phyloP scores from a whole-genome alignment of 164 flowering plant species.

The Buxus sempervirens region DNA sequence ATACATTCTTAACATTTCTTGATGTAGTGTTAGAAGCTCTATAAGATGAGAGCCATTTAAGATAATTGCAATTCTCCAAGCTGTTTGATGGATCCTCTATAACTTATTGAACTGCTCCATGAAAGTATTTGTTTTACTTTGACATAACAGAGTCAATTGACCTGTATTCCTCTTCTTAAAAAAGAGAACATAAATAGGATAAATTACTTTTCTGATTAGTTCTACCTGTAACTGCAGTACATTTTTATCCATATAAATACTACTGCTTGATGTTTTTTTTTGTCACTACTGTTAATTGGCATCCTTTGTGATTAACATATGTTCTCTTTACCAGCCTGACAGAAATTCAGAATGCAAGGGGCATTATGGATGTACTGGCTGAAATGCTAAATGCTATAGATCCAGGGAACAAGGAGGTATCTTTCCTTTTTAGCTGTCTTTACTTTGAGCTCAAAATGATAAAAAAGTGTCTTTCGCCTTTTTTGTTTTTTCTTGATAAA shows the following conservation, averaged over 20 bases:
- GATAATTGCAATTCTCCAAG: background rate
- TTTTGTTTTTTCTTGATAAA: no score
- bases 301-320: background rate
- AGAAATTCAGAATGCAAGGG: constrained; percentile 96
- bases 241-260: background rate
- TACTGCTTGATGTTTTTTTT: background rate
- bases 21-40: no score
- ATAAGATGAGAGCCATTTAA: background rate
- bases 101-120: background rate
- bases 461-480: no score
- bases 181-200: background rate
- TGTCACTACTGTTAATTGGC: background rate
- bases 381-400: constrained; percentile 96
- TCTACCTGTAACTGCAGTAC: background rate
- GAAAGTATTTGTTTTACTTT: background rate
- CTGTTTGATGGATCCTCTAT: background rate
- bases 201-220: background rate
- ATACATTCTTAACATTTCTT: no score
- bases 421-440: no score
- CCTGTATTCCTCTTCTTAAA: background rate
- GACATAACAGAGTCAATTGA: background rate
- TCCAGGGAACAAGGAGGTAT: constrained; percentile 51
- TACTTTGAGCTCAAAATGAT: no score
- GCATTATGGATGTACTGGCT: constrained; percentile 95
- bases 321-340: constrained; percentile 48